phyloP scores from a whole-genome alignment of 441 rosid genomes.

The Raphanus hybrid region DNA sequence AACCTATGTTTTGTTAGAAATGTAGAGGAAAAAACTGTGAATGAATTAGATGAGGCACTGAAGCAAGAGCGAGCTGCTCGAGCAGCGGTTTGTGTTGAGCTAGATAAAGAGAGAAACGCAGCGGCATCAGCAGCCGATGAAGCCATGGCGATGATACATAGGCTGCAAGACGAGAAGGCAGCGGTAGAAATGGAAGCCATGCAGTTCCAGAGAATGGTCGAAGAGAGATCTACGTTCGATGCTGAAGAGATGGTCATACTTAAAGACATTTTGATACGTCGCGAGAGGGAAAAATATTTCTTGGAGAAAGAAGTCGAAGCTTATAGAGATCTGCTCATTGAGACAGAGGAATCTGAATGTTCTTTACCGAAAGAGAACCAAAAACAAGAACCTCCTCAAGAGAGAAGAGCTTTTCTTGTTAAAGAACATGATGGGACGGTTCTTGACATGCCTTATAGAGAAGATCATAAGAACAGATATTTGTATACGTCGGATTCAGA shows the following conservation, averaged over 20 bases:
- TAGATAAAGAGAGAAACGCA: constrained; percentile 80
- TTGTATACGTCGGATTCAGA: constrained; percentile 34
- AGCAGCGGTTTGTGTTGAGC: constrained; percentile 61
- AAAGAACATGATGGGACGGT: constrained; percentile 46
- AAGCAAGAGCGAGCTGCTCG: constrained; percentile 52
- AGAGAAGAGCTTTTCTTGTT: constrained; percentile 49
- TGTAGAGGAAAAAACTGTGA: constrained; percentile 41
- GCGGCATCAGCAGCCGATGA: constrained; percentile 84
- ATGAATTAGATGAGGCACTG: constrained; percentile 51
- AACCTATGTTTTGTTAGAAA: constrained; percentile 36
- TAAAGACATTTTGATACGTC: constrained; percentile 75
- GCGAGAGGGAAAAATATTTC: constrained; percentile 84
- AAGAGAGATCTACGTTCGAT: constrained; percentile 75
- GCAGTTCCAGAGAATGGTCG: constrained; percentile 78
- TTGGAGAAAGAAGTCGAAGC: constrained; percentile 85
- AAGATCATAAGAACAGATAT: constrained; percentile 34
- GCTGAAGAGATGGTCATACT: constrained; percentile 84
- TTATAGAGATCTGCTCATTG: constrained; percentile 52
- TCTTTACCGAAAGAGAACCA: constrained; percentile 25
- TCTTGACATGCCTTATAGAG: constrained; percentile 34
- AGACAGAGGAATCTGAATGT: constrained; percentile 49
- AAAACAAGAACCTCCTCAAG: constrained; percentile 39
- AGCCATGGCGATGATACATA: constrained; percentile 82
- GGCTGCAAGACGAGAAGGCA: constrained; percentile 71
- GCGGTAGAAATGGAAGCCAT: constrained; percentile 70